Percentiles rank a stretch among this genome's conserved stretches.
phyloP scores from a whole-genome alignment of 2,329 filamentous ascomycete genomes.

The Diaporthe nobilis region DNA sequence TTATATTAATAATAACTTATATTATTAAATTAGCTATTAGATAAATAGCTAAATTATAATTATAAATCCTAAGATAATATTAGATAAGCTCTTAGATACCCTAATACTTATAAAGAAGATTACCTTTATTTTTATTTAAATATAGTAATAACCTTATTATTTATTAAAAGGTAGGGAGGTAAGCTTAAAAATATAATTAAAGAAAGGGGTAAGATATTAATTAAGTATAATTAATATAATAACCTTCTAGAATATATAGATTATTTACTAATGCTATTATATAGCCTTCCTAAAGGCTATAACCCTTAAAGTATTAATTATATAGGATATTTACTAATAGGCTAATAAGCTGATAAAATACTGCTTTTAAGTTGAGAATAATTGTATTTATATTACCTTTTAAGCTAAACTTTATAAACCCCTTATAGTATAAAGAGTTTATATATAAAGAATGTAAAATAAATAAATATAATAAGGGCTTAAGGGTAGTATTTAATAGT shows the following conservation, averaged over 20 bases:
- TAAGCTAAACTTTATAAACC: neutral
- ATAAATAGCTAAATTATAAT: neutral
- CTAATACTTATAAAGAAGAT: neutral
- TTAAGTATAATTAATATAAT: neutral
- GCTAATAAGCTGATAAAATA: neutral
- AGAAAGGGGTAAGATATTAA: neutral
- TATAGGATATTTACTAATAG: neutral
- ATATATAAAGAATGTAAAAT: neutral
- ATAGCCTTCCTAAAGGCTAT: neutral
- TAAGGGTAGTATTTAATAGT: neutral
- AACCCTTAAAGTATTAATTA: neutral
- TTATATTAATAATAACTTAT: neutral
- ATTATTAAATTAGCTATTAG: neutral
- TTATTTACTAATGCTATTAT: neutral
- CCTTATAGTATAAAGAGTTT: neutral
- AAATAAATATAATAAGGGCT: neutral
- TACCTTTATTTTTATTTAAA: neutral
- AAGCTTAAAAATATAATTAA: neutral
- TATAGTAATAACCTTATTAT: neutral
- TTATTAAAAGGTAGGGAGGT: neutral
- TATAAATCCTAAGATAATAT: neutral
- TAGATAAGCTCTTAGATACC: neutral
- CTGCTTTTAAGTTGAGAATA: neutral
- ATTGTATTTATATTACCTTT: neutral
- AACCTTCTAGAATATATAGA: neutral